Evolutionary conservation across 768 basidiomycete genomes (phyloP), one percentile per base, ranked within the genome.

Genomic region (Clitopilus hobsonii): DNA sequence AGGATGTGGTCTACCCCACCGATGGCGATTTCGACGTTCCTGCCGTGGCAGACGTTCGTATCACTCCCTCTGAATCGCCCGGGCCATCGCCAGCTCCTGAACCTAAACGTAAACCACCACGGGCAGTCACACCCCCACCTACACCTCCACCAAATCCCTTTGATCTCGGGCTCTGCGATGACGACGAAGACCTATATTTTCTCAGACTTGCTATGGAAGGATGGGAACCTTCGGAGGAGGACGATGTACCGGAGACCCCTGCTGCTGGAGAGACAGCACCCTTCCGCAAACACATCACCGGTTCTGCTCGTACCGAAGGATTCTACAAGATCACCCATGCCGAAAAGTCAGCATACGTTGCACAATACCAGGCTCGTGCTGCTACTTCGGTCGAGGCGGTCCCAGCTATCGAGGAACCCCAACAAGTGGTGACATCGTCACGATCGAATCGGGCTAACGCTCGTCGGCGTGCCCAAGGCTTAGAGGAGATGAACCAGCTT

Each of bases 401-500:
- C n/a, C 72, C 77, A 30, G 65, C 75, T 22, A 76, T 74, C 32
- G 74, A 77, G 32, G 72, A 80, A 25, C 76, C 49, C 10, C 49
- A 75, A 14, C 77, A 82, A 56, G 81, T 80, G 53, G 74, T 89
- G 60, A 83, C 81, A 1, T 89, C 89, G 7, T 93, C 92, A 0
- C 82, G 93, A 18, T 90, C 92, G 8, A 96, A 95, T 58, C 90
- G 96, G 49, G 94, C 94, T 16, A 93, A 90, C 60, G 94, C 94
- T 23, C 85, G 96, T 2, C 84, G 93, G 24, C 86, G 94, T 55
- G 95, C 91, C 0, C 88, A 91, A 61, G 96, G 94, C 1, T 74
- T 98, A 66, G 96, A 99, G 65, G 91, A 96, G 73, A 90, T 96
- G 74, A 92, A 95, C 64, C 86, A 94, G 67, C 86, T 96, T 50